Evolutionary conservation across 768 basidiomycete species (phyloP).

Genomic region (Phylloporus arenicola): DNA sequence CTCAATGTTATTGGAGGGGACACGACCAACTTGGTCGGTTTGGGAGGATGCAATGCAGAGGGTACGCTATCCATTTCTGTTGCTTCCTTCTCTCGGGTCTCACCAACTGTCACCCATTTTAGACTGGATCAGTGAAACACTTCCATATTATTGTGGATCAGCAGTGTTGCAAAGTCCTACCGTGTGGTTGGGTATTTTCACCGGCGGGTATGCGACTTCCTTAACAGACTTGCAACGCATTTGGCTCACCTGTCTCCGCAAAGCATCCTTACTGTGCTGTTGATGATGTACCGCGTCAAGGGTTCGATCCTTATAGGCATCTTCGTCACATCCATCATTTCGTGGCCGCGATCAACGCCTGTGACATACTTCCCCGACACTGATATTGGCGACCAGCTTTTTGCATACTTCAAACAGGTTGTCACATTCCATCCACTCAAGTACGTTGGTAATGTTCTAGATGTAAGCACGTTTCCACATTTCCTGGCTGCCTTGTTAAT

Average conservation of each 20-base stretch:
- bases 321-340: constrained; percentile 77
- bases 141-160: constrained; percentile 56
- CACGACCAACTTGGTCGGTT: constrained; percentile 60
- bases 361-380: constrained; percentile 83
- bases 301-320: constrained; percentile 83
- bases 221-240: not conserved
- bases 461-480: constrained; percentile 39
- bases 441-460: constrained; percentile 59
- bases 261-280: constrained; percentile 67
- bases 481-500: constrained; percentile 2
- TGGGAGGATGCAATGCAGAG: constrained; percentile 67
- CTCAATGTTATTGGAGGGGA: constrained; percentile 74
- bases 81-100: constrained; percentile 8
- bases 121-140: constrained; percentile 40
- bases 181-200: constrained; percentile 85
- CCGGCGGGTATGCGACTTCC: constrained; percentile 59
- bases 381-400: constrained; percentile 58
- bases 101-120: not conserved
- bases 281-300: constrained; percentile 82
- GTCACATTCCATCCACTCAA: constrained; percentile 66
- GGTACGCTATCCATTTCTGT: constrained; percentile 23
- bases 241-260: constrained; percentile 3
- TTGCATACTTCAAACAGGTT: constrained; percentile 81
- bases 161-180: constrained; percentile 69
- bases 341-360: constrained; percentile 78